Evolutionary conservation across 2,329 filamentous ascomycete species (phyloP), one percentile per base, ranked within the genome.

Genomic region (Penicillium sp.): DNA sequence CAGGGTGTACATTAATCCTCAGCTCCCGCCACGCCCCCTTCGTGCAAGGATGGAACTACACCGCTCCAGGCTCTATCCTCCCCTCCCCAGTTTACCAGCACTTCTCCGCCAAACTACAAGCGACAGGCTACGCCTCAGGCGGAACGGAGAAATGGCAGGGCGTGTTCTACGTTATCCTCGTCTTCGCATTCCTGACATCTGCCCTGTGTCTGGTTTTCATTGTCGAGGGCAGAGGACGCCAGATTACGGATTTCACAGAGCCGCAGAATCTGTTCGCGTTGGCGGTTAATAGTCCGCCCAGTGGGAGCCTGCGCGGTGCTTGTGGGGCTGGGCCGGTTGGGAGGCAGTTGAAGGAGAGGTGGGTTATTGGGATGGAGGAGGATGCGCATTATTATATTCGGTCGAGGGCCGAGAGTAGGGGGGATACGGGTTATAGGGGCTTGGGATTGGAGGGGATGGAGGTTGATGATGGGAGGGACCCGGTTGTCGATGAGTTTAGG

Each of bases 211-310:
- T 88, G 0, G 59, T 71, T 2, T 89, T 88, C 66, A 74, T 84
- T 41, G 60, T 78, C 38, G 72, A 79, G 43, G 59, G 77, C 52
- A 62, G 71, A 5, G 71, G 71, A 0, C 79, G 80, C 0, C 76
- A 87, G 18, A 79, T 91, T 6, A 89, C 85, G 0, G 87, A 91
- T 68, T 89, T 86, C 60, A 86, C 82, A 0, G 86, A 91, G 58
- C 85, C 86, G 0, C 80, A 84, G 44, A 89, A 89, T 60, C 69
- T 89, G 2, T 89, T 90, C 58, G 74, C 81, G 0, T 68, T 89
- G 0, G 84, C 85, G 1, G 73, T 90, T 42, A 89, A 89, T 60
- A 78, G 74, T 22, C 80, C 80, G 0, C 74, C 76, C 0, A 75
- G 70, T 5, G 61, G 72, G 2, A 65, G 71, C 3, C 55, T 84